phyloP scores from a whole-genome alignment of 2,329 filamentous ascomycete genomes.

The Drechslera avenae region DNA sequence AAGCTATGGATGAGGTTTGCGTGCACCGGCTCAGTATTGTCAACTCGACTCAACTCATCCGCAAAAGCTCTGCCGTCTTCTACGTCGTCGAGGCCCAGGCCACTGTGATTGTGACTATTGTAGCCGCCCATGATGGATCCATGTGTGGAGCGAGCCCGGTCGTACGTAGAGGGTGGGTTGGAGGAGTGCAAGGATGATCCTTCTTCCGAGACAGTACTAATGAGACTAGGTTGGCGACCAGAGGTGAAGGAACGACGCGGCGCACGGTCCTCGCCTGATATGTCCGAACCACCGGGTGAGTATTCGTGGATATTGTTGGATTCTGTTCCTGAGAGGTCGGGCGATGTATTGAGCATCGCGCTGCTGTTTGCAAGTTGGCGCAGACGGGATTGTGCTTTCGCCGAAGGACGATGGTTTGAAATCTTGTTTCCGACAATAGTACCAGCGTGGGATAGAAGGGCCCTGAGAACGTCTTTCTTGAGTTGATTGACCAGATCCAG shows the following conservation, averaged over 20 bases:
- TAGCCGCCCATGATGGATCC: constrained; percentile 33
- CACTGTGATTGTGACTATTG: constrained; percentile 13
- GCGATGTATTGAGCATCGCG: constrained; percentile 59
- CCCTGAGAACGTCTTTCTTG: constrained; percentile 93
- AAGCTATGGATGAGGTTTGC: constrained; percentile 43
- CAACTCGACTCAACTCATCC: constrained; percentile 43
- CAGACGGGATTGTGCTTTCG: constrained; percentile 76
- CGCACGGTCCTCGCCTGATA: constrained; percentile 26
- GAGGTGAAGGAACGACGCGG: constrained; percentile 40
- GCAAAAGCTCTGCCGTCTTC: constrained; percentile 44
- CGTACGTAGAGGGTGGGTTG: constrained; percentile 19
- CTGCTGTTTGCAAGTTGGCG: constrained; percentile 83
- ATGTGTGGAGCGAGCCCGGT: constrained; percentile 26
- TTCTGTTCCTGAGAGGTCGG: constrained; percentile 42
- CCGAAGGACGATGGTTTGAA: constrained; percentile 81
- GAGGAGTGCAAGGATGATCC: constrained; percentile 22
- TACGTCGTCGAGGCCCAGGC: constrained; percentile 24
- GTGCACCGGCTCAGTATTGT: constrained; percentile 44
- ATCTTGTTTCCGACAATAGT: constrained; percentile 98
- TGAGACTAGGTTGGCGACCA: constrained; percentile 36
- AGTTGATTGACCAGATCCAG: constrained; percentile 89
- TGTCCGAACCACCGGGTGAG: constrained; percentile 37
- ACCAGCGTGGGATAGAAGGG: constrained; percentile 91
- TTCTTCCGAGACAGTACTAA: constrained; percentile 40
- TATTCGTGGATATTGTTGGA: constrained; percentile 40